These are phyloP conservation scores for Kodamaea sp. DNA, from an alignment of 1,139 yeast species.

Conservation along the genomic window DNA sequence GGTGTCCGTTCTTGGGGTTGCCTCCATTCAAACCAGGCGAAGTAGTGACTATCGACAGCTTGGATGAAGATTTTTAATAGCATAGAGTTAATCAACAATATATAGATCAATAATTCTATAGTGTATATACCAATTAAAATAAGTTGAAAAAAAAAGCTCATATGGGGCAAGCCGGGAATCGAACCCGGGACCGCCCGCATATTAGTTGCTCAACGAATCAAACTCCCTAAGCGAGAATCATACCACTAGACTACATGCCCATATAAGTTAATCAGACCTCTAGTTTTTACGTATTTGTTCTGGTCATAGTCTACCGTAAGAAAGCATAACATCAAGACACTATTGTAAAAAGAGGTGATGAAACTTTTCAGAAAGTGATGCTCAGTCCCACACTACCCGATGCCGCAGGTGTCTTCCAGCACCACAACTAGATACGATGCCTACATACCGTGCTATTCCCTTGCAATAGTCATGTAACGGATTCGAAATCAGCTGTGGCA, in stretches of 20 bases:
- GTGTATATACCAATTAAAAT: not conserved
- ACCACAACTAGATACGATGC: no score
- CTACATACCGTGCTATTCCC: no score
- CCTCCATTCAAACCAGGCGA: slow-evolving; percentile 99
- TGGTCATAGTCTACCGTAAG: no score
- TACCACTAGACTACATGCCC: slow-evolving; percentile 9
- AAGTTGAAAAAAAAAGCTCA: not conserved
- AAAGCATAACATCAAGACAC: no score
- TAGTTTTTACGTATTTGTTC: no score
- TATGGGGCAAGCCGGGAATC: slow-evolving; percentile 9
- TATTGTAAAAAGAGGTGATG: no score
- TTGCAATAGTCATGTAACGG: no score
- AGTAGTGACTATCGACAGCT: slow-evolving; percentile 50
- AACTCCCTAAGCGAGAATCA: slow-evolving; percentile 8
- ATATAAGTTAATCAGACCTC: no score
- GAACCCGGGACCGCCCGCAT: slow-evolving; percentile 10
- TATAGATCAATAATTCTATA: not conserved
- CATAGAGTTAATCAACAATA: not conserved
- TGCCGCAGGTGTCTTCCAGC: no score
- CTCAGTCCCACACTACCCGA: no score
- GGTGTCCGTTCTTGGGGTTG: slow-evolving; percentile 93
- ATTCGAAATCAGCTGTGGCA: no score
- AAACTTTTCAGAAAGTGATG: no score
- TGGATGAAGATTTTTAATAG: slow-evolving; percentile 45
- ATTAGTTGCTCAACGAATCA: not conserved